phyloP scores from a whole-genome alignment of 257 asterid species.

The Cinchona pubescens region DNA sequence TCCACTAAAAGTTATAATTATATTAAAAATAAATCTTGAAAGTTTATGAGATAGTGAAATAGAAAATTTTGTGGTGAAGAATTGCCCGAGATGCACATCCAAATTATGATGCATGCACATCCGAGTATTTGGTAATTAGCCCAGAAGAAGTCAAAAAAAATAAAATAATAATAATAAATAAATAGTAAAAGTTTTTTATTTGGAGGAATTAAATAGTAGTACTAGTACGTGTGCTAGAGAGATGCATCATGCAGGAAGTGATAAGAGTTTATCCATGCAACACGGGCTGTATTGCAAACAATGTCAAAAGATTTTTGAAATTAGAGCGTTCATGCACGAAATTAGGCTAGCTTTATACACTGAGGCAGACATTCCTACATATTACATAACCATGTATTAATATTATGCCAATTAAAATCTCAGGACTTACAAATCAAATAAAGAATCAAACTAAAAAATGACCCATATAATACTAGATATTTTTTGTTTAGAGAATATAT shows the following conservation, averaged over 20 bases:
- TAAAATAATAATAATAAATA: too few relatives aligned
- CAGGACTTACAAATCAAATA: neutral
- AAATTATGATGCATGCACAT: neutral
- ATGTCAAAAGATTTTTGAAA: conserved; percentile 30
- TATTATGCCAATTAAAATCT: neutral
- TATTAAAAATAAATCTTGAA: too few relatives aligned
- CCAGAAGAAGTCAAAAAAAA: neutral
- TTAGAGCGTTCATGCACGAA: conserved; percentile 24
- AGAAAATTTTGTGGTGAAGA: too few relatives aligned
- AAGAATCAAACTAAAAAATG: neutral
- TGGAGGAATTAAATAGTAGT: neutral
- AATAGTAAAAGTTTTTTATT: neutral
- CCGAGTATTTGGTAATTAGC: neutral
- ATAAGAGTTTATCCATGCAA: neutral
- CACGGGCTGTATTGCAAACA: neutral
- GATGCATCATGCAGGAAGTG: conserved; percentile 3
- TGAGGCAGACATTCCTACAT: neutral
- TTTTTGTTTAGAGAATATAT: conserved; percentile 17
- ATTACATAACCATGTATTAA: neutral
- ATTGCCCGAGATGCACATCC: too few relatives aligned
- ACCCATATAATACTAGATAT: neutral
- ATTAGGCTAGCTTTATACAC: neutral
- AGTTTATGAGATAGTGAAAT: too few relatives aligned
- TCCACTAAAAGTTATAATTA: too few relatives aligned
- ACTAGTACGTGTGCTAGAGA: neutral